Evolutionary conservation across 208 protist species (phyloP), one percentile per base, ranked within the genome.

Genomic region (Endotrypanum monterogeii): DNA sequence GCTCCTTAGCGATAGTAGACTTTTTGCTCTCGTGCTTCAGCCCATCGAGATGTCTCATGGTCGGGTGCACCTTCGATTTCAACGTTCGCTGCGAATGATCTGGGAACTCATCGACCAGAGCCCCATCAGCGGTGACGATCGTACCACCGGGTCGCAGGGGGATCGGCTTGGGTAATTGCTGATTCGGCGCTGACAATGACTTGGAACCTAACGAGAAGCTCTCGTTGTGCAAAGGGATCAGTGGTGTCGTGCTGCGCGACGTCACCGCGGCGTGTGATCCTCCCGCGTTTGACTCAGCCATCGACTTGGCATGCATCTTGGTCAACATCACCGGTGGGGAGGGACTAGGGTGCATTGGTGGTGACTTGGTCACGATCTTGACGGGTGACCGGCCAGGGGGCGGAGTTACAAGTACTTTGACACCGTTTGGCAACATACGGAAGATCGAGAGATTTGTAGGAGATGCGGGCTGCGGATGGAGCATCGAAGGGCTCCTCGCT

Each of bases 351-450:
- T 55, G 50, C 56, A 58, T 62, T 14, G 78, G 54, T 8, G 76
- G 67, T 16, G 76, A 28, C 16, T 75, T 80, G 30, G 52, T 66
- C 0, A 66, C 37, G 5, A 61, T 39, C 11, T 56, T 70, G n/a
- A 85, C 46, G 48, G 73, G 62, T 18, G 78, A 73, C 2, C 77
- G 82, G 14, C 78, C 74, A 14, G 83, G 83, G 20, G 85, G 88
- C 1, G 88, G 86, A 12, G 78, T 83, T 39, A 65, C 74, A n/a
- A 91, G 87, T 25, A 89, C 63, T 55, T 89, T 91, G 23, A 73
- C 84, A n/a, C 86, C 86, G 28, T 88, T 80, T 32, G 86, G 84
- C 25, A 82, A 20, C 30, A 77, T 62, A 65, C 75, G 68, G n/a
- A 44, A 75, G 46, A 75, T 55, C 2, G 76, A 44, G 8, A 50